Evolutionary conservation across 2,329 filamentous ascomycete species (phyloP), one percentile per base, ranked within the genome.

Genomic region (Talaromyces sp.): DNA sequence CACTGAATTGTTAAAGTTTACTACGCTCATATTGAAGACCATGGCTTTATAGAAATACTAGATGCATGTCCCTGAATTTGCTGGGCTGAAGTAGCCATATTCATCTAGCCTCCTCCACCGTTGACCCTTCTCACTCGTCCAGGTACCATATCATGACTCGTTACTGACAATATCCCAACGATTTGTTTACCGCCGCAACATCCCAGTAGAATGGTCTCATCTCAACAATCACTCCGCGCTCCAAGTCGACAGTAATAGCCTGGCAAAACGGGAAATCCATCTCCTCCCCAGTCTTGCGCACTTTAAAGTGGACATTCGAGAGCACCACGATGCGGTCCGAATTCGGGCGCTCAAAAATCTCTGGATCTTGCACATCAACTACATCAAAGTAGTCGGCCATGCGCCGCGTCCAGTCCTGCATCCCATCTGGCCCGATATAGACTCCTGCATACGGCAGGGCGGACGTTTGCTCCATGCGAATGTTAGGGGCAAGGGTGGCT

Each of bases 391-490:
- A 70, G 16, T 67, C 66, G 54, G 70, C 73, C 75, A 78, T 76
- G 1, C 69, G 67, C 13, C 70, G 61, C 19, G 68, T 68, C 73
- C 75, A 78, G 35, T 73, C 69, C 61, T 73, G 68, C n/a, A 78
- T 69, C 0, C 75, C 75, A 8, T 70, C 67, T 13, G 71, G 70
- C 2, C 76, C 76, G 8, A 62, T 62, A 66, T 73, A 78, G 0
- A 68, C 58, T 27, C 75, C 76, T 2, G 72, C 72, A 52, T 75
- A 78, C 4, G 76, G 76, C 5, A 79, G 68, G 5, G 72, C 76
- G 1, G 39, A 41, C 5, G 39, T 41, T n/a, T 41, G 39, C 14
- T 41, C 39, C 39, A 41, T 41, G 39, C 39, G 74, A 72, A 74
- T 63, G 61, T 73, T 66, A 27, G 69, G 65, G 0, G 75, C 68